These are phyloP conservation scores for Staphylotrichum longicolle DNA, from an alignment of 495 filamentous ascomycete genomes.

Conservation along the genomic window DNA sequence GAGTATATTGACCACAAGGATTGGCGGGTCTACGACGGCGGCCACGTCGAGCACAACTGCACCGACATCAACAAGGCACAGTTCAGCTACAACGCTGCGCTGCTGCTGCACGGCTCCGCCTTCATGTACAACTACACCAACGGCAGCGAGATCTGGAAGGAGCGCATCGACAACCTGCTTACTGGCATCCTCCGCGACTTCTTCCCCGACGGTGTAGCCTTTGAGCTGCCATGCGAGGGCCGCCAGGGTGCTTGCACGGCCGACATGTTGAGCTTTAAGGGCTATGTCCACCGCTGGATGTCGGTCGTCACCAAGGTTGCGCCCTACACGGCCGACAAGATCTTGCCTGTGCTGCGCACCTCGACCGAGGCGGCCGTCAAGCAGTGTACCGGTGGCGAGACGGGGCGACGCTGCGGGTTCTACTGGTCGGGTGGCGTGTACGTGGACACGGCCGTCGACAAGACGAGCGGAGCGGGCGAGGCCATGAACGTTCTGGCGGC, in stretches of 20 bases:
- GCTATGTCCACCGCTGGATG: constrained; percentile 76
- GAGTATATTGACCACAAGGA: constrained; percentile 58
- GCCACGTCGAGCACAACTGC: constrained; percentile 61
- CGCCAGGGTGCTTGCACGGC: constrained; percentile 59
- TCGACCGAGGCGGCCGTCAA: constrained; percentile 64
- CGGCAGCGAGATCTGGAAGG: constrained; percentile 49
- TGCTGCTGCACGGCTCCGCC: constrained; percentile 70
- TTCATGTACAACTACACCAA: constrained; percentile 69
- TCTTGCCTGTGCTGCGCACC: constrained; percentile 60
- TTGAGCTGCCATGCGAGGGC: constrained; percentile 67
- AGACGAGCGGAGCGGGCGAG: constrained; percentile 59
- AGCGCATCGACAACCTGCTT: constrained; percentile 58
- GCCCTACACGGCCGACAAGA: constrained; percentile 57
- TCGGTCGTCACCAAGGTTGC: constrained; percentile 67
- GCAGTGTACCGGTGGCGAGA: constrained; percentile 61
- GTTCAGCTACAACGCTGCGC: constrained; percentile 75
- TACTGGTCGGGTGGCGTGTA: constrained; percentile 42
- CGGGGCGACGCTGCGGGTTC: constrained; percentile 61
- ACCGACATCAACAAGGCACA: constrained; percentile 58
- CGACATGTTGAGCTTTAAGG: constrained; percentile 80
- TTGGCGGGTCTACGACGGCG: constrained; percentile 70
- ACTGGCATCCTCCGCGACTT: constrained; percentile 58
- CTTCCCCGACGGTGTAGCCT: constrained; percentile 56
- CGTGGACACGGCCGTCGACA: constrained; percentile 72
- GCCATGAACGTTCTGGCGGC: constrained; percentile 66